Base-by-base conservation (phyloP, 2,329 filamentous ascomycete genomes). In the Clarireedia paspali region DNA sequence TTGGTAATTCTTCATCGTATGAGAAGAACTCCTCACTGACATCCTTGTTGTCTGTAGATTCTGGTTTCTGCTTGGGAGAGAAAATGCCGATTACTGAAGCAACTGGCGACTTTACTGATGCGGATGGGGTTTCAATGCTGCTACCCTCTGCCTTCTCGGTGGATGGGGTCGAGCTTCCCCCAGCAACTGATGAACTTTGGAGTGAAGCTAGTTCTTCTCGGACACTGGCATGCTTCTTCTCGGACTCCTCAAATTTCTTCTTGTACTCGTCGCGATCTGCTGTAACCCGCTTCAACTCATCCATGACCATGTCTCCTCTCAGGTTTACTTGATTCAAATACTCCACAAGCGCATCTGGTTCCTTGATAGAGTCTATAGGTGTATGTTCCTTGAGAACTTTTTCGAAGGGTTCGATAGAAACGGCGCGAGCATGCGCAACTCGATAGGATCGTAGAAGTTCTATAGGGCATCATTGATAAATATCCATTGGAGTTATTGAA, bases 361-460 rank as follows among this genome's bases (percentile, higher is more conserved):
- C 94, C 63, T 78, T 80, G 64, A 99, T 96, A 15, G 90, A 92
- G 4, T 89, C 88, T 38, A 97, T 75, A 2, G 94, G 92, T 0
- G 94, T 99, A 65, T 95, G 89, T 69, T 99, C 94, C 64, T 90
- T 89, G 6, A 99, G 78, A 0, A 88, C 85, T 54, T 89, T 86
- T 73, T 99, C 94, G 70, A 99, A 99, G 0, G 90, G 88, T 67
- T 97, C 94, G 66, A 97, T 95, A 2, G 88, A 83, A 12, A 88
- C 83, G 44, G 91, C 89, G 51, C 91, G 85, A 56, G 88, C 83
- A 74, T 99, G 92, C 17, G 94, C 94, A 62, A 91, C 85, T 59
- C 91, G 84, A 72, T 99, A 99, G 7, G 92, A 96, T 56, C 90
- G 87, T 50, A 97, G 77, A 0, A 99, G 78, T 67, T 97, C 92